A percentile compares a stretch with the other conserved stretches of the same genome.
Conservation (phyloP, 805 yeast species). For the Saccharomycopsis fibuligera region DNA sequence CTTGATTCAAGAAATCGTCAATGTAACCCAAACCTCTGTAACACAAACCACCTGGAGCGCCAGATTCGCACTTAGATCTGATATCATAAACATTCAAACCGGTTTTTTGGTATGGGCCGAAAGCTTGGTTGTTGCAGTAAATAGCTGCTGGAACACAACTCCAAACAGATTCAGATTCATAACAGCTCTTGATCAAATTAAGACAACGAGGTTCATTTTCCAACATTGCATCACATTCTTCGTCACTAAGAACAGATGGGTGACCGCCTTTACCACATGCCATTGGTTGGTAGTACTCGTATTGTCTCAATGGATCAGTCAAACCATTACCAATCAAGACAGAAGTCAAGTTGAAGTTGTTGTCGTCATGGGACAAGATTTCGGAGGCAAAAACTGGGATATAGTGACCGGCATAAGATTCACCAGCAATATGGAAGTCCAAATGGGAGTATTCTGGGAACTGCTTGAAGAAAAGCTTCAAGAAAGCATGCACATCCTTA, state of each 20-base stretch:
- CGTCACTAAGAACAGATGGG: conserved; percentile 69
- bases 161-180: conserved; percentile 66
- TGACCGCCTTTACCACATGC: conserved; percentile 90
- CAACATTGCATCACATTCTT: conserved; percentile 69
- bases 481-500: conserved; percentile 71
- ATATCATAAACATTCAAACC: conserved; percentile 93
- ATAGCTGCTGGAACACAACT: conserved; percentile 87
- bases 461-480: conserved; percentile 72
- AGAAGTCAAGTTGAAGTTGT: conserved; percentile 61
- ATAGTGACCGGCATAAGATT: conserved; percentile 91
- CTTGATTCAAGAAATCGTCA: conserved; percentile 72
- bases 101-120: conserved; percentile 77
- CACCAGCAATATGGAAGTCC: conserved; percentile 86
- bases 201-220: conserved; percentile 71
- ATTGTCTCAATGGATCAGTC: conserved; percentile 78
- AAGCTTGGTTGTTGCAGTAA: conserved; percentile 81
- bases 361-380: conserved; percentile 55
- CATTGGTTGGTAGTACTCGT: conserved; percentile 80
- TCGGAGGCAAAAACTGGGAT: conserved; percentile 85
- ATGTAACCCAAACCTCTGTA: conserved; percentile 70
- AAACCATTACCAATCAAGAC: conserved; percentile 88
- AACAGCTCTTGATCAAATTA: conserved; percentile 70
- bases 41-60: conserved; percentile 43
- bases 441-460: conserved; percentile 50
- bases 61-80: conserved; percentile 70